phyloP scores from a whole-genome alignment of 805 yeast species.

The Yarrowia deformans region DNA sequence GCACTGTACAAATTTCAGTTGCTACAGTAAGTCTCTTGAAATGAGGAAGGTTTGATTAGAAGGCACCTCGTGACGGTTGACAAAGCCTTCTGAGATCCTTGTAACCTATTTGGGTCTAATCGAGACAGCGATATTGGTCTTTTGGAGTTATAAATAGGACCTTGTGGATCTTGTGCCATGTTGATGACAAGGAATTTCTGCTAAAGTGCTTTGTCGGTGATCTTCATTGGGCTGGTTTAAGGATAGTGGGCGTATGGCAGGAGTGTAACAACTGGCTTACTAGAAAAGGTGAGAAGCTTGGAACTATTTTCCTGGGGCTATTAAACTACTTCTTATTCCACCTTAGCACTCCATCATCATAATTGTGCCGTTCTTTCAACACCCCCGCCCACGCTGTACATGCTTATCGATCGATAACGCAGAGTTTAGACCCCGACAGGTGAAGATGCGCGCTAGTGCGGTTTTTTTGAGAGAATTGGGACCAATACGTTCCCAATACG shows the following conservation, averaged over 20 bases:
- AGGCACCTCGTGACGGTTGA: background rate
- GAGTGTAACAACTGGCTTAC: no score
- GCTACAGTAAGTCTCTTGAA: no score
- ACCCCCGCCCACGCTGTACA: no score
- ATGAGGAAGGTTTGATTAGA: background rate
- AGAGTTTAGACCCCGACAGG: background rate
- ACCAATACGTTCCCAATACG: background rate
- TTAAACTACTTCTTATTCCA: no score
- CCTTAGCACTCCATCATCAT: no score
- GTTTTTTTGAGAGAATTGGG: background rate
- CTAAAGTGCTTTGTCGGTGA: background rate
- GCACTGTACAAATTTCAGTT: no score
- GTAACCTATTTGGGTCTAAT: background rate
- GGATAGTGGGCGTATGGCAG: background rate
- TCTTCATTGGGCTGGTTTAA: background rate
- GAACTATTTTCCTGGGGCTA: no score
- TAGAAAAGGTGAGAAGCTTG: no score
- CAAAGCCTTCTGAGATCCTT: background rate
- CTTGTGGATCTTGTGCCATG: background rate
- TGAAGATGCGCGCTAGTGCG: background rate
- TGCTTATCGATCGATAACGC: conserved; percentile 7
- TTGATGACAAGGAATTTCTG: background rate
- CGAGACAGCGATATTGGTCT: conserved; percentile 6
- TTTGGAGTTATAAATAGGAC: background rate
- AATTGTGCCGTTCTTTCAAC: no score